phyloP scores from a whole-genome alignment of 2,329 filamentous ascomycete species.

The Xylaria sp. region DNA sequence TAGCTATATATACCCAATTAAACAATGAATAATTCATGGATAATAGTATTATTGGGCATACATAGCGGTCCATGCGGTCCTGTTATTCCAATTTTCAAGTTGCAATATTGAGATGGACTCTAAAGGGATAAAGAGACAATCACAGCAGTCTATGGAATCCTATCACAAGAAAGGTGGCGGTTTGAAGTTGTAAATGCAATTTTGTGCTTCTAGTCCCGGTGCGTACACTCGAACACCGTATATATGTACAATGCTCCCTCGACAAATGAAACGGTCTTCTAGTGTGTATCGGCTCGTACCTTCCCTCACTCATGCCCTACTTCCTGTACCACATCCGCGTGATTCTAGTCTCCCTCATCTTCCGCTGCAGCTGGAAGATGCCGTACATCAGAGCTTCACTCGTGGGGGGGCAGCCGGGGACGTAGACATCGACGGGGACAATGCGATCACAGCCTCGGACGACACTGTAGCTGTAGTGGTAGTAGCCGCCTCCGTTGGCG shows the following conservation, averaged over 20 bases:
- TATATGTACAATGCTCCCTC: constrained; percentile 39
- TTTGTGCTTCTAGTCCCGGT: constrained; percentile 37
- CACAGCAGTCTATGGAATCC: not conserved
- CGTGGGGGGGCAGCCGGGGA: constrained; percentile 76
- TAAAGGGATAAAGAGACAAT: not conserved
- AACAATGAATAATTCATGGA: too few relatives aligned
- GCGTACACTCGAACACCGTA: constrained; percentile 37
- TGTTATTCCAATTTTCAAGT: too few relatives aligned
- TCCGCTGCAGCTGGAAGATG: constrained; percentile 80
- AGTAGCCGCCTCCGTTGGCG: constrained; percentile 86
- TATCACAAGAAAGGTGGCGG: not conserved
- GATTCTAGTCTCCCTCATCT: constrained; percentile 72
- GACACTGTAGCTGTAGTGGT: constrained; percentile 86
- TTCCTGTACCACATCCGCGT: constrained; percentile 68
- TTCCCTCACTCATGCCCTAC: constrained; percentile 48
- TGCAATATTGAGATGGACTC: not conserved
- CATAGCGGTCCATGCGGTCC: too few relatives aligned
- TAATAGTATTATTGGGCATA: too few relatives aligned
- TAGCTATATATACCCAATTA: too few relatives aligned
- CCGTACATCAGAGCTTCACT: constrained; percentile 73
- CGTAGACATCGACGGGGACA: constrained; percentile 82
- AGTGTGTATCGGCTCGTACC: constrained; percentile 16
- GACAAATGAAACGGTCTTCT: constrained; percentile 42
- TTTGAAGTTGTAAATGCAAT: constrained; percentile 20
- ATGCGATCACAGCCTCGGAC: constrained; percentile 80